These are phyloP conservation scores for Tolypocladium ovalisporum DNA, from an alignment of 2,329 filamentous ascomycete species.

Conservation along the genomic window DNA sequence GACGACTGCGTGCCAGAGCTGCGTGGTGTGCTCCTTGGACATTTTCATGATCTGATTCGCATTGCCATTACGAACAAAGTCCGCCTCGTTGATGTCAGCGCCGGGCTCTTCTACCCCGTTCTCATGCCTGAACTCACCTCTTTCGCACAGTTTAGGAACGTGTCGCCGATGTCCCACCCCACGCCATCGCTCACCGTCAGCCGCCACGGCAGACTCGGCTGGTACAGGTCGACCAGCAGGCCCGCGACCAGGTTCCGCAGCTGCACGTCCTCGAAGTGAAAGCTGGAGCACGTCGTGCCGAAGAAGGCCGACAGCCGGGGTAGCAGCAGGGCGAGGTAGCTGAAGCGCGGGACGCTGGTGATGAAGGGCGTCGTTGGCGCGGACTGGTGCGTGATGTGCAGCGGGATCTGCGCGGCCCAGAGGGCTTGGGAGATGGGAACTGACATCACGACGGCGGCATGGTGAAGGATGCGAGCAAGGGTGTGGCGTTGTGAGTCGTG, in stretches of 20 bases:
- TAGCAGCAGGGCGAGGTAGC: slow-evolving; percentile 46
- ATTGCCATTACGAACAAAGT: slow-evolving; percentile 79
- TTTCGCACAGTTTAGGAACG: slow-evolving; percentile 54
- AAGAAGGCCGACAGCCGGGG: slow-evolving; percentile 45
- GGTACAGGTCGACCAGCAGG: slow-evolving; percentile 46
- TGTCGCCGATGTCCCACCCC: slow-evolving; percentile 50
- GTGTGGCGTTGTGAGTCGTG: background rate
- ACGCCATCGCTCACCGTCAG: slow-evolving; percentile 42
- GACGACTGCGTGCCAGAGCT: slow-evolving; percentile 71
- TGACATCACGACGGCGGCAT: slow-evolving; percentile 11
- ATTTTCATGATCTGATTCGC: slow-evolving; percentile 85
- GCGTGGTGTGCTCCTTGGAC: slow-evolving; percentile 71
- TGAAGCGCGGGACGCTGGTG: slow-evolving; percentile 44
- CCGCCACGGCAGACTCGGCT: slow-evolving; percentile 41
- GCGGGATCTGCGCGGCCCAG: slow-evolving; percentile 43
- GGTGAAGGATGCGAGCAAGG: background rate
- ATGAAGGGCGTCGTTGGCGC: slow-evolving; percentile 38
- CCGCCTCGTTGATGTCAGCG: slow-evolving; percentile 40
- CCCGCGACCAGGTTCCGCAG: slow-evolving; percentile 43
- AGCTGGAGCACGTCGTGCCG: slow-evolving; percentile 42
- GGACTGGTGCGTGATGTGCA: slow-evolving; percentile 41
- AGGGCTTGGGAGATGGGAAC: slow-evolving; percentile 32
- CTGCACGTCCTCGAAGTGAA: slow-evolving; percentile 44
- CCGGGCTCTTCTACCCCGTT: background rate
- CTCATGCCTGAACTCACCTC: slow-evolving; percentile 32